Evolutionary conservation across 2,329 filamentous ascomycete species (phyloP).

Genomic region (Aureobasidium musti): DNA sequence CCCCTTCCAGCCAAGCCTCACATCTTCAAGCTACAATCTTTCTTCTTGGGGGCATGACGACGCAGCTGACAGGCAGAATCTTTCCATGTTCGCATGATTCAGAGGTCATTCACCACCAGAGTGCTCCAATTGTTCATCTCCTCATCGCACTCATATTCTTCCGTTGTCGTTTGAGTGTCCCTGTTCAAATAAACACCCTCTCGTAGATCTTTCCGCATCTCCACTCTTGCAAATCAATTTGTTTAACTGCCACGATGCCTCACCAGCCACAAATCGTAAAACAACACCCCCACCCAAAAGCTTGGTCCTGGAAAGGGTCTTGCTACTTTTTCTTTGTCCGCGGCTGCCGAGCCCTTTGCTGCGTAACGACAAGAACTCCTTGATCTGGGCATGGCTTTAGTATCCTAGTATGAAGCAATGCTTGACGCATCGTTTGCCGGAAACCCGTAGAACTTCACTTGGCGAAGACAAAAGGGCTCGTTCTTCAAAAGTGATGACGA

Average conservation of each 20-base stretch:
- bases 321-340: neutral
- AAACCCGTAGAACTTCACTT: neutral
- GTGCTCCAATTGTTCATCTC: too few species aligned
- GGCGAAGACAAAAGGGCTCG: neutral
- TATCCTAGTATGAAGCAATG: neutral
- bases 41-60: neutral
- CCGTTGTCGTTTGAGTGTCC: too few species aligned
- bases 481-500: neutral
- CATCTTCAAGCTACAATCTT: neutral
- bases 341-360: neutral
- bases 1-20: conserved; percentile 21
- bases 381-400: neutral
- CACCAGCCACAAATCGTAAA: conserved; percentile 1
- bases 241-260: conserved; percentile 4
- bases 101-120: neutral
- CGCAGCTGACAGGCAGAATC: conserved; percentile 7
- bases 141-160: too few species aligned
- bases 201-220: conserved; percentile 5
- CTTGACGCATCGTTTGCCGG: neutral
- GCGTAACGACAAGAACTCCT: too few species aligned
- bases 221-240: conserved; percentile 8
- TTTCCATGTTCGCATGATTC: neutral
- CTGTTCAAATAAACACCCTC: neutral
- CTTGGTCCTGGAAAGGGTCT: neutral
- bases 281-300: conserved; percentile 8